Evolutionary conservation across 495 filamentous ascomycete species (phyloP), one percentile per base, ranked within the genome.

Genomic region (Lophium mytilinum): DNA sequence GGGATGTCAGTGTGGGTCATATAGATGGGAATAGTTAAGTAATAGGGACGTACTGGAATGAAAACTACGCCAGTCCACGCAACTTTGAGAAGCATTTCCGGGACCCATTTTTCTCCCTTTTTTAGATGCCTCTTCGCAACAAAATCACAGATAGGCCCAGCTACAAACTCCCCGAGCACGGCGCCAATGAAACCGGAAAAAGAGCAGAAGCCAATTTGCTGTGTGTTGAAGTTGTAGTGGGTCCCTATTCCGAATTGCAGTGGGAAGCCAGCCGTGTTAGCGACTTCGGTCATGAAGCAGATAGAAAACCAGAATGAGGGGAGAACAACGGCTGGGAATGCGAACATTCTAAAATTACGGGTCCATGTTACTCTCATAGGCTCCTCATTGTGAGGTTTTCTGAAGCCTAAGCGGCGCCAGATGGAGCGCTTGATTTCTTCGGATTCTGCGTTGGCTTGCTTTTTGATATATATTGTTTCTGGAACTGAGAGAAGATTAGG

Each of bases 161-260:
- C 37, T 3, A 43, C 48, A 15, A 40, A 33, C n/a, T 57, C 54
- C 10, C 21, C 46, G 1, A 50, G 14, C 10, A 15, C 37, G 9
- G 54, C 54, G 30, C 54, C 54, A 19, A 51, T 57, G 18, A 57
- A 51, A 18, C 46, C 46, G n/a, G 54, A 48, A 37, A 57, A 57
- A n/a, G 45, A 50, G 19, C 54, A 51, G 37, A 57, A 50, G 17
- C 54, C 53, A 5, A 57, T 37, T 47, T 51, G 54, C 19, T 43
- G 54, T 4, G 42, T 34, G 46, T 57, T 57, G 46, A 57, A 51
- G 34, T 57, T 50, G 47, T 57, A 57, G 24, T 41, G 46, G 4
- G 34, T 37, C 3, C 36, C 45, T 15, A 39, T 43, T 15, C 54
- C 54, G 37, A 57, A 57, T 17, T 57, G 49, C 10, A 57, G 54